These are phyloP conservation scores for Populus trichocarpa DNA, from an alignment of 441 rosid species.

Conservation along the genomic window DNA sequence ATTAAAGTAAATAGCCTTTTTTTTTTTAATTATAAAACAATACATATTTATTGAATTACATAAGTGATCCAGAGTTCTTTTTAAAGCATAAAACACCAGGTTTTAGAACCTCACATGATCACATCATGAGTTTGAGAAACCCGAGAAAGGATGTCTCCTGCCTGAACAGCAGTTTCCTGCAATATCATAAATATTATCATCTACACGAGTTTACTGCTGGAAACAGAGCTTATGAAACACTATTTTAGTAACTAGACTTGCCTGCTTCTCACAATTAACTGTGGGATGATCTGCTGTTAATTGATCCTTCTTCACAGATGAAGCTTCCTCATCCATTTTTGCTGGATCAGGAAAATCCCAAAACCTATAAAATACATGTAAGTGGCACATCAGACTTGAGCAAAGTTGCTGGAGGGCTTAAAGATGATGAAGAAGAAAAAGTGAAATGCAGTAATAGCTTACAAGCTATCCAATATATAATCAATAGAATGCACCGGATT, in stretches of 20 bases:
- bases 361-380: slow-evolving; percentile 37
- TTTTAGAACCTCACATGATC: slow-evolving; percentile 53
- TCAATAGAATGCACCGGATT: background rate
- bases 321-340: slow-evolving; percentile 31
- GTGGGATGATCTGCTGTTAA: slow-evolving; percentile 40
- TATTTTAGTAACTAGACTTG: slow-evolving; percentile 27
- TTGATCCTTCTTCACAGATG: slow-evolving; percentile 32
- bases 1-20: background rate
- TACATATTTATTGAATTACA: background rate
- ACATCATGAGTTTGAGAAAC: slow-evolving; percentile 85
- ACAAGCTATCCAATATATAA: background rate
- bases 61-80: slow-evolving; percentile 1
- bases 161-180: slow-evolving; percentile 46
- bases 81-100: slow-evolving; percentile 12
- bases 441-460: background rate
- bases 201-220: slow-evolving; percentile 6
- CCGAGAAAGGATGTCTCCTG: slow-evolving; percentile 72
- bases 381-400: slow-evolving; percentile 11
- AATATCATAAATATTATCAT: slow-evolving; percentile 10
- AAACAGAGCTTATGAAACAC: slow-evolving; percentile 1
- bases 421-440: background rate
- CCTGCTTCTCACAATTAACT: slow-evolving; percentile 68
- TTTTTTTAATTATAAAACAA: background rate
- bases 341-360: slow-evolving; percentile 50
- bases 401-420: background rate